phyloP scores from a whole-genome alignment of 371 early-diverging fungal genomes.

The Conidiobolus incongruus region DNA sequence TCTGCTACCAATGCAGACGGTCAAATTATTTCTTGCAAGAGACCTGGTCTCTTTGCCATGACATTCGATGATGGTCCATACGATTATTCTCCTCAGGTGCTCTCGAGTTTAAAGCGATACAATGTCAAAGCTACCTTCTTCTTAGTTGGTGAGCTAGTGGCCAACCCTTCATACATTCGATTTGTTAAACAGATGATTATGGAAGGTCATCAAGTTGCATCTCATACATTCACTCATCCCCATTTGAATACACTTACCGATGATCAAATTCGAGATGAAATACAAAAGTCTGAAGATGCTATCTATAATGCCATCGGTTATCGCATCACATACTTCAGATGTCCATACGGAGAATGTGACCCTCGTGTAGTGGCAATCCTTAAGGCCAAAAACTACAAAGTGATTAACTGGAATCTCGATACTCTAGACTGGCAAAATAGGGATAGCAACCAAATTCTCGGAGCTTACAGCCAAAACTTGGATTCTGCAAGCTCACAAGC shows the following conservation, averaged over 20 bases:
- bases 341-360: conserved; percentile 5
- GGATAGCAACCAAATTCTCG: not conserved
- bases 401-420: conserved; percentile 8
- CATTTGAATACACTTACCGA: conserved; percentile 14
- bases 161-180: not conserved
- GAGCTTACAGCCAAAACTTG: too few relatives aligned
- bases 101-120: conserved; percentile 17
- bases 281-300: conserved; percentile 9
- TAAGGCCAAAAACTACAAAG: conserved; percentile 1
- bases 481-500: too few relatives aligned
- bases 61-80: conserved; percentile 10
- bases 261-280: conserved; percentile 10
- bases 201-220: conserved; percentile 21
- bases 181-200: not conserved
- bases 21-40: too few relatives aligned
- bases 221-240: conserved; percentile 25
- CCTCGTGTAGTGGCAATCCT: not conserved
- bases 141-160: conserved; percentile 18
- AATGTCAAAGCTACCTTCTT: conserved; percentile 42
- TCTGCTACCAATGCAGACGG: too few relatives aligned
- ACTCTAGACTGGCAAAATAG: conserved; percentile 7
- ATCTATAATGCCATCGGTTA: conserved; percentile 14
- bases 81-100: conserved; percentile 5
- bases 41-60: conserved; percentile 2
- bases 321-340: conserved; percentile 21